Conservation (phyloP, 305 asterid genomes). For the Euphrasia arctica region DNA sequence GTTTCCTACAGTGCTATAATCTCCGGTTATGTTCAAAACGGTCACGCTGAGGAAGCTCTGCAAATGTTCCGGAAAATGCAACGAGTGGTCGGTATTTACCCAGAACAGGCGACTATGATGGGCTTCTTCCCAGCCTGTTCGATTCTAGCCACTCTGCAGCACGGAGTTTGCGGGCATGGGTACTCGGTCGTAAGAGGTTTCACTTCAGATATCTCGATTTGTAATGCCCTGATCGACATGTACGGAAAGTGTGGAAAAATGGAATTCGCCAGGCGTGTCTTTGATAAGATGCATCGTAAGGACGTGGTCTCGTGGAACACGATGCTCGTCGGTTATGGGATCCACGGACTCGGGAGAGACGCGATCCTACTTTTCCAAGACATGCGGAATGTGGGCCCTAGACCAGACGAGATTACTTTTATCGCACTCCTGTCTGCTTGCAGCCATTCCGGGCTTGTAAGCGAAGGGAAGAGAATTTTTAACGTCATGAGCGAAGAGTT, state of each 20-base stretch:
- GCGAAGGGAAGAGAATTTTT: conserved; percentile 44
- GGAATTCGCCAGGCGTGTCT: conserved; percentile 41
- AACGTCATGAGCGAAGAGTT: conserved; percentile 42
- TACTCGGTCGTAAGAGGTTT: conserved; percentile 53
- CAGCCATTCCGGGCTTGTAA: conserved; percentile 51
- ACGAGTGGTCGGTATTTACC: conserved; percentile 36
- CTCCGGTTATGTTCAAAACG: conserved; percentile 49
- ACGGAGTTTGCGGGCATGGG: conserved; percentile 63
- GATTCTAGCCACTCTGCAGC: conserved; percentile 63
- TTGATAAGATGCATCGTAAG: conserved; percentile 43
- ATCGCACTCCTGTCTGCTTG: conserved; percentile 69
- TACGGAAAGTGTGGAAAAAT: conserved; percentile 61
- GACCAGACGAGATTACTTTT: conserved; percentile 59
- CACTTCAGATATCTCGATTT: conserved; percentile 44
- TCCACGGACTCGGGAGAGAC: conserved; percentile 59
- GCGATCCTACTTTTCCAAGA: conserved; percentile 43
- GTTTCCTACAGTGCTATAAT: conserved; percentile 46
- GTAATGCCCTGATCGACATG: conserved; percentile 67
- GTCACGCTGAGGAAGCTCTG: conserved; percentile 51
- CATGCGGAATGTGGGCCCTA: conserved; percentile 35
- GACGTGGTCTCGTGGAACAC: conserved; percentile 72
- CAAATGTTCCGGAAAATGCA: conserved; percentile 59
- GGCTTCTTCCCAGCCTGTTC: conserved; percentile 85
- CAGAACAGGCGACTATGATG: conserved; percentile 70
- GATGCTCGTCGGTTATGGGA: conserved; percentile 67